Conservation (phyloP, 169 alveolate species). For the Eimeria tenella region DNA sequence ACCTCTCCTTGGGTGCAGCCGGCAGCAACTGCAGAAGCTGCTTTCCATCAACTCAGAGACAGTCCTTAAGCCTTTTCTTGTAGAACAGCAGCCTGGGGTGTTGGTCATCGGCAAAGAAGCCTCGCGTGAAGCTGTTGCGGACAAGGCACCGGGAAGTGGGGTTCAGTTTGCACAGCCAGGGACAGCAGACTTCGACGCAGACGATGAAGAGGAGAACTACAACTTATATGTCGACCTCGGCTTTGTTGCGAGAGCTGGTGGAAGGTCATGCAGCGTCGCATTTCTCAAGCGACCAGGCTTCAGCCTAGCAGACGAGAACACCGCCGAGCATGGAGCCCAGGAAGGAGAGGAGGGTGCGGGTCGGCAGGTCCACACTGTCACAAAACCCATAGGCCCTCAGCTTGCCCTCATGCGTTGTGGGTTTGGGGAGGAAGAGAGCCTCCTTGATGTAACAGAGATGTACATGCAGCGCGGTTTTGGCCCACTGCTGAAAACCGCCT, state of each 20-base stretch:
- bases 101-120: conserved; percentile 87
- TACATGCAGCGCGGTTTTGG: conserved; percentile 84
- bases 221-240: conserved; percentile 63
- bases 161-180: neutral
- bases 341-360: neutral
- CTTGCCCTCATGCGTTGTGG: conserved; percentile 81
- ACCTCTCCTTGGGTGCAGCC: conserved; percentile 87
- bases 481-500: conserved; percentile 77
- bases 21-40: conserved; percentile 86
- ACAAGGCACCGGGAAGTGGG: conserved; percentile 39
- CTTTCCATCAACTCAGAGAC: conserved; percentile 84
- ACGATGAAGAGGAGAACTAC: conserved; percentile 65
- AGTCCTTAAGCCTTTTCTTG: conserved; percentile 83
- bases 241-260: conserved; percentile 31
- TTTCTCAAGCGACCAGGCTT: conserved; percentile 83
- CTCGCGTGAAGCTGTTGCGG: neutral
- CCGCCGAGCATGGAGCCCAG: conserved; percentile 19
- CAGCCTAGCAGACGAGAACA: conserved; percentile 75
- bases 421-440: conserved; percentile 81
- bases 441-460: conserved; percentile 81
- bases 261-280: conserved; percentile 79
- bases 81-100: conserved; percentile 84
- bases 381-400: conserved; percentile 68
- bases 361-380: neutral
- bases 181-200: conserved; percentile 25